phyloP scores from a whole-genome alignment of 2,329 filamentous ascomycete species.

The Stagonosporopsis chrysanthemi region DNA sequence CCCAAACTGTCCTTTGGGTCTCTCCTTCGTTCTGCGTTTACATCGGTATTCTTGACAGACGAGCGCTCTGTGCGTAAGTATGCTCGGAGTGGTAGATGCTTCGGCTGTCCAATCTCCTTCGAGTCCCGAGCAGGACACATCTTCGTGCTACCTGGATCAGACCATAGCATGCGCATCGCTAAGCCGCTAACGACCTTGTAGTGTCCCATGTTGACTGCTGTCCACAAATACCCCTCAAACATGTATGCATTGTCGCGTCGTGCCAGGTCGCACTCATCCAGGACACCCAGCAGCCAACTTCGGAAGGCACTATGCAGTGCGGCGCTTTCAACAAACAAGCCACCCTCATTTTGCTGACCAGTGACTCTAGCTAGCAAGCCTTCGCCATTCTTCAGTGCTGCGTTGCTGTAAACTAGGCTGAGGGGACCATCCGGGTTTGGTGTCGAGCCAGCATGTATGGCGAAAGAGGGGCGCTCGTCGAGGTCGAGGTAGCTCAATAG shows the following conservation, averaged over 20 bases:
- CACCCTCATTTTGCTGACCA: slow-evolving; percentile 22
- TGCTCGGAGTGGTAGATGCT: slow-evolving; percentile 45
- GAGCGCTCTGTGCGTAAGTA: neutral
- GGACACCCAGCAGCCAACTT: slow-evolving; percentile 34
- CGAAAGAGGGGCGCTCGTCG: slow-evolving; percentile 39
- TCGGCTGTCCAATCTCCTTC: slow-evolving; percentile 49
- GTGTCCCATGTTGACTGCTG: slow-evolving; percentile 28
- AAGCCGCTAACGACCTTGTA: slow-evolving; percentile 44
- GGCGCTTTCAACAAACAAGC: slow-evolving; percentile 24
- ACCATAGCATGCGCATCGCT: slow-evolving; percentile 16
- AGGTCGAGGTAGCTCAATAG: slow-evolving; percentile 33
- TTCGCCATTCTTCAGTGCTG: slow-evolving; percentile 26
- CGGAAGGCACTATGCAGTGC: slow-evolving; percentile 35
- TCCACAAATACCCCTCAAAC: slow-evolving; percentile 41
- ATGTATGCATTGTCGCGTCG: slow-evolving; percentile 28
- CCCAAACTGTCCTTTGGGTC: neutral
- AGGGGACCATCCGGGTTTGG: slow-evolving; percentile 19
- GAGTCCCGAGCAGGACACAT: neutral
- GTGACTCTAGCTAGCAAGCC: slow-evolving; percentile 30
- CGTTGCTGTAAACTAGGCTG: slow-evolving; percentile 36
- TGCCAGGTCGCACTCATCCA: slow-evolving; percentile 19
- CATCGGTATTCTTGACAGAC: neutral
- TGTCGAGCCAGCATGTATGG: slow-evolving; percentile 22
- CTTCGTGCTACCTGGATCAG: slow-evolving; percentile 11
- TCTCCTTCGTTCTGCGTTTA: neutral